A percentile compares a stretch with the other conserved stretches of the same genome.
These are phyloP conservation scores for Zymoseptoria passerinii DNA, from an alignment of 2,329 filamentous ascomycete genomes.

Conservation along the genomic window DNA sequence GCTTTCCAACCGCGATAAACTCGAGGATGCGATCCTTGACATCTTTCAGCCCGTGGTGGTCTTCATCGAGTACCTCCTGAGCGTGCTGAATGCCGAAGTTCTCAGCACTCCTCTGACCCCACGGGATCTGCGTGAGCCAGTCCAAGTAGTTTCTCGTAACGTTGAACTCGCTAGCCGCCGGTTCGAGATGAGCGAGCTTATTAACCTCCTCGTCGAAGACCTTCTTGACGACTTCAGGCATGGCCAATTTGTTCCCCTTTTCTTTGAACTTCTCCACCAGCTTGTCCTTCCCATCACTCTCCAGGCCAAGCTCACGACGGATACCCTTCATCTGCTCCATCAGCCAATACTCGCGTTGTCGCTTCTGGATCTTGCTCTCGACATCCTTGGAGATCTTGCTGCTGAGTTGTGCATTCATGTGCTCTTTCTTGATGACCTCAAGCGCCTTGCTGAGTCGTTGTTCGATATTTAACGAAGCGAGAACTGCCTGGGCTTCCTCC, in stretches of 20 bases:
- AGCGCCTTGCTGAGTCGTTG: slow-evolving; percentile 86
- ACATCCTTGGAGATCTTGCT: slow-evolving; percentile 98
- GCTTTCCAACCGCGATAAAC: slow-evolving; percentile 96
- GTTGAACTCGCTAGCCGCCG: slow-evolving; percentile 95
- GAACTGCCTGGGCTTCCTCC: slow-evolving; percentile 81
- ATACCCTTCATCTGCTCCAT: slow-evolving; percentile 99
- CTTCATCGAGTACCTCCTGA: slow-evolving; percentile 82
- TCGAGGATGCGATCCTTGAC: slow-evolving; percentile 98
- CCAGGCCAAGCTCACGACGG: slow-evolving; percentile 85
- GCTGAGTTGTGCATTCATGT: slow-evolving; percentile 95
- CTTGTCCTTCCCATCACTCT: slow-evolving; percentile 97
- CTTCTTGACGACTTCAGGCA: slow-evolving; percentile 94
- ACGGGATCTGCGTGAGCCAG: slow-evolving; percentile 97
- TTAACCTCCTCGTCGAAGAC: slow-evolving; percentile 98
- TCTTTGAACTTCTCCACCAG: slow-evolving; percentile 96
- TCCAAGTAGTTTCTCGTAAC: slow-evolving; percentile 97
- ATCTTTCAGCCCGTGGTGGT: slow-evolving; percentile 93
- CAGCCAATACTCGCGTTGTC: slow-evolving; percentile 94
- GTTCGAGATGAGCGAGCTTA: slow-evolving; percentile 90
- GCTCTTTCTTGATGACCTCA: slow-evolving; percentile 89
- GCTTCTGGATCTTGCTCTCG: slow-evolving; percentile 92
- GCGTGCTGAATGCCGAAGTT: slow-evolving; percentile 95
- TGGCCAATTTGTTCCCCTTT: slow-evolving; percentile 84
- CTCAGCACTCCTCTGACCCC: slow-evolving; percentile 90
- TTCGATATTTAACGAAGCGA: slow-evolving; percentile 83